A percentile compares a stretch with the other conserved stretches of the same genome.
Evolutionary conservation across 805 yeast species (phyloP).

Genomic region (Schwanniomyces occidentalis): DNA sequence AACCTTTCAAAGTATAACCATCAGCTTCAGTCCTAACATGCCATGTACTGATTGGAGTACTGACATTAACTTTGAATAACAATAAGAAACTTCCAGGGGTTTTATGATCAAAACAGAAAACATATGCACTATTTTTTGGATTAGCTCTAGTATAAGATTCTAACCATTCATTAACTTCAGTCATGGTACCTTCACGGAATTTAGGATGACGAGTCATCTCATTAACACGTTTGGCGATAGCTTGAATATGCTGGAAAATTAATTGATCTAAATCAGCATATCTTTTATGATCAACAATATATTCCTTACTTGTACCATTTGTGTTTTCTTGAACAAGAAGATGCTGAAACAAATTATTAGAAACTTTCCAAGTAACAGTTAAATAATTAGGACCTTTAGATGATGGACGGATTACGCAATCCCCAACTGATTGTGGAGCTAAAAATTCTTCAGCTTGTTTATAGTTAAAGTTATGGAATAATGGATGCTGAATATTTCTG

Average conservation of each 20-base stretch:
- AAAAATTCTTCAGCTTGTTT: slow-evolving; percentile 90
- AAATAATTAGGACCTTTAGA: slow-evolving; percentile 85
- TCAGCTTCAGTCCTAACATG: slow-evolving; percentile 87
- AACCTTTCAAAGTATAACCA: slow-evolving; percentile 78
- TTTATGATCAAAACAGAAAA: slow-evolving; percentile 85
- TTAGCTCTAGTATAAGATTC: slow-evolving; percentile 89
- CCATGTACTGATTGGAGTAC: slow-evolving; percentile 75
- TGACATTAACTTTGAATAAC: slow-evolving; percentile 78
- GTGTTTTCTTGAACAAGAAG: slow-evolving; percentile 78
- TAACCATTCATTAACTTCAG: slow-evolving; percentile 83
- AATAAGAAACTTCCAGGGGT: slow-evolving; percentile 93
- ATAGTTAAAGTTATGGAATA: slow-evolving; percentile 79
- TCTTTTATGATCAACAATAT: slow-evolving; percentile 64
- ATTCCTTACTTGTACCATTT: slow-evolving; percentile 59
- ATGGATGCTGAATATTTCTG: slow-evolving; percentile 87
- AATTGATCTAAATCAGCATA: slow-evolving; percentile 93
- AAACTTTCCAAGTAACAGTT: slow-evolving; percentile 96
- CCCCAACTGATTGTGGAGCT: slow-evolving; percentile 88
- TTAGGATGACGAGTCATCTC: slow-evolving; percentile 86
- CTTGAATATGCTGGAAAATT: slow-evolving; percentile 81
- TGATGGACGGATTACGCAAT: slow-evolving; percentile 91
- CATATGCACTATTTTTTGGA: slow-evolving; percentile 85
- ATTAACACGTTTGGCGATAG: slow-evolving; percentile 77
- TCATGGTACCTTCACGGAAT: slow-evolving; percentile 75
- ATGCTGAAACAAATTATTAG: slow-evolving; percentile 87